phyloP scores from a whole-genome alignment of 2,329 filamentous ascomycete species.

The Botrytis deweyae region DNA sequence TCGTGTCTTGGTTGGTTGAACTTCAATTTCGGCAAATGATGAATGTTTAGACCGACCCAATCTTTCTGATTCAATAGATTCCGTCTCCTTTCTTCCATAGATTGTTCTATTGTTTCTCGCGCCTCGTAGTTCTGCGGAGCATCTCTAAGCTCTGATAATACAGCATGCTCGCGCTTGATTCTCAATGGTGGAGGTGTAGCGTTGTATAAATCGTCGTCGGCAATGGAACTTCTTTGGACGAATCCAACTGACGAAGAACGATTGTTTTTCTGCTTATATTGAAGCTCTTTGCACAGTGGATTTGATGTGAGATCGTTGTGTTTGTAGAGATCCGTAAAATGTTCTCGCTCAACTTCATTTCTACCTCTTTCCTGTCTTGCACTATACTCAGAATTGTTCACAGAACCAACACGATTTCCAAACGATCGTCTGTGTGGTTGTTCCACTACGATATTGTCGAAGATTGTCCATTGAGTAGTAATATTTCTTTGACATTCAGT shows the following conservation, averaged over 20 bases:
- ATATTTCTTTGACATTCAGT: conserved; percentile 37
- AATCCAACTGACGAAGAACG: not conserved
- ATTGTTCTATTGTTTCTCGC: conserved; percentile 23
- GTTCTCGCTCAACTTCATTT: not conserved
- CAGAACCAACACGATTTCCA: not conserved
- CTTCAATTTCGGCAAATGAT: conserved; percentile 30
- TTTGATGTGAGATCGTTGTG: not conserved
- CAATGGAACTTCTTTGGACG: not conserved
- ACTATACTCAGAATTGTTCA: not conserved
- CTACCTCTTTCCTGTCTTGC: not conserved
- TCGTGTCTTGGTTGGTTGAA: conserved; percentile 29
- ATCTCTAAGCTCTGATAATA: not conserved
- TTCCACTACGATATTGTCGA: conserved; percentile 25
- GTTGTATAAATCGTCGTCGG: conserved; percentile 32
- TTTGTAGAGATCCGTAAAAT: not conserved
- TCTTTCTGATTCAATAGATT: conserved; percentile 36
- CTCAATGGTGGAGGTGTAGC: conserved; percentile 29
- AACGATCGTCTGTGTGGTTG: conserved; percentile 8
- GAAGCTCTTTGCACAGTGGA: not conserved
- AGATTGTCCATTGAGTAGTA: conserved; percentile 33
- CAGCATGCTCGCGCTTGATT: conserved; percentile 24
- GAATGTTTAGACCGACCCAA: conserved; percentile 37
- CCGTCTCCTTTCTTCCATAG: conserved; percentile 32
- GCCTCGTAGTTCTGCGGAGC: conserved; percentile 8
- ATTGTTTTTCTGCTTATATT: not conserved